Percentiles rank a stretch among this genome's conserved stretches.
Conservation (phyloP, 257 asterid species). For the Solanum bukasovii region DNA sequence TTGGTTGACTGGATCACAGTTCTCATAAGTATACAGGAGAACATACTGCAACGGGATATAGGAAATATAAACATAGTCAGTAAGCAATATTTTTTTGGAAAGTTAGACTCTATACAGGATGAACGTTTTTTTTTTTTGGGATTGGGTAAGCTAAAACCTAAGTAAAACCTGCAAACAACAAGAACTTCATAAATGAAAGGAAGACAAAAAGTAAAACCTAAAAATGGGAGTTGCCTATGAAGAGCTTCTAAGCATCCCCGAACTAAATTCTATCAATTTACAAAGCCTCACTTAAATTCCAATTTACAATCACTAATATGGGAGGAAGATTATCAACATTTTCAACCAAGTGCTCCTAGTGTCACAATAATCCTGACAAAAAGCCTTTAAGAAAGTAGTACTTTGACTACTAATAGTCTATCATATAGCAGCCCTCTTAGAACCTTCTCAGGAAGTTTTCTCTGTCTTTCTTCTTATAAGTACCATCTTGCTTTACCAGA, state of each 20-base stretch:
- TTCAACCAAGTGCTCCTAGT: background rate
- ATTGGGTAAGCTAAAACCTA: background rate
- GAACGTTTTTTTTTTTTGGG: background rate
- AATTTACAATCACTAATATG: background rate
- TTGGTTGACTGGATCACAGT: constrained; percentile 90
- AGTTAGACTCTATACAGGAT: background rate
- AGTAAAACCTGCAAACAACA: background rate
- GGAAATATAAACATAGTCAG: background rate
- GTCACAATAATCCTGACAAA: background rate
- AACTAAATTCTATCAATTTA: background rate
- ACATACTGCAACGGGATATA: constrained; percentile 54
- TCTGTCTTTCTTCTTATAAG: background rate
- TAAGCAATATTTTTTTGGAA: background rate
- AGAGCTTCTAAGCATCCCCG: background rate
- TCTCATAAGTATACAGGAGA: constrained; percentile 44
- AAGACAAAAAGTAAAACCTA: background rate
- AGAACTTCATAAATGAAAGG: background rate
- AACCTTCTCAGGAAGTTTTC: background rate
- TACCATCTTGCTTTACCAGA: background rate
- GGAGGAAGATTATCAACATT: background rate
- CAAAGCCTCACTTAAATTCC: background rate
- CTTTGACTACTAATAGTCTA: background rate
- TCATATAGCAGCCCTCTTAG: background rate
- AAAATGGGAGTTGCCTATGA: background rate
- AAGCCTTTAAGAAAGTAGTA: background rate